A percentile compares a stretch with the other conserved stretches of the same genome.
Conservation (phyloP, 2,329 filamentous ascomycete genomes). For the Arthrobotrys iridis region DNA sequence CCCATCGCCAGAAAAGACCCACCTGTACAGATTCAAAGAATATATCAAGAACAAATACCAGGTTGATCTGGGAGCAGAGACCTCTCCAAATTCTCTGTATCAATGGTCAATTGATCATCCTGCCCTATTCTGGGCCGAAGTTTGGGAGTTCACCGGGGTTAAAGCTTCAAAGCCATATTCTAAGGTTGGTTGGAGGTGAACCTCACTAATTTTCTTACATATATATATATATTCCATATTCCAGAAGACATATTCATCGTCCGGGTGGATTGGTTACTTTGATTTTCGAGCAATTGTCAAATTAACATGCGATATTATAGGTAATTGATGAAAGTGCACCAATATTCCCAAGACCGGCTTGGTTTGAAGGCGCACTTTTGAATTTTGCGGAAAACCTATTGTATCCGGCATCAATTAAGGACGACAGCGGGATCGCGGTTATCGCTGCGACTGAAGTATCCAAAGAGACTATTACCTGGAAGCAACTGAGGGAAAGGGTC, state of each 20-base stretch:
- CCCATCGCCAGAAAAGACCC: slow-evolving; percentile 55
- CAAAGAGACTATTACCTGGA: slow-evolving; percentile 77
- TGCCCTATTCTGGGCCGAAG: slow-evolving; percentile 81
- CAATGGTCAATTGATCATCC: slow-evolving; percentile 84
- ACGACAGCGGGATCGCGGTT: slow-evolving; percentile 73
- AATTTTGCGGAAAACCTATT: slow-evolving; percentile 97
- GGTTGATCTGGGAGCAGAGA: slow-evolving; percentile 70
- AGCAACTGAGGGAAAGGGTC: slow-evolving; percentile 79
- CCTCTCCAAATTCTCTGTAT: slow-evolving; percentile 75
- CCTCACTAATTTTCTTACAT: slow-evolving; percentile 32
- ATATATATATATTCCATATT: slow-evolving; percentile 43
- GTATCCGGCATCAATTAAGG: slow-evolving; percentile 72
- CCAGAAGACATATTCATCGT: not conserved
- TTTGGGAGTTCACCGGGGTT: slow-evolving; percentile 85
- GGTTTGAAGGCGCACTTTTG: slow-evolving; percentile 80
- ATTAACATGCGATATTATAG: slow-evolving; percentile 64
- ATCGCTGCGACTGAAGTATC: slow-evolving; percentile 82
- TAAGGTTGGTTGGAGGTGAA: slow-evolving; percentile 65
- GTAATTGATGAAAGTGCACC: slow-evolving; percentile 73
- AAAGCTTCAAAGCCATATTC: slow-evolving; percentile 72
- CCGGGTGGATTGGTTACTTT: not conserved
- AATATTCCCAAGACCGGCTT: slow-evolving; percentile 87
- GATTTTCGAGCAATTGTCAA: not conserved
- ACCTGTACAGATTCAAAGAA: slow-evolving; percentile 57
- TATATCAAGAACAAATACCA: slow-evolving; percentile 63